phyloP scores from a whole-genome alignment of 169 alveolate species.

The Plasmodium gallinaceum region DNA sequence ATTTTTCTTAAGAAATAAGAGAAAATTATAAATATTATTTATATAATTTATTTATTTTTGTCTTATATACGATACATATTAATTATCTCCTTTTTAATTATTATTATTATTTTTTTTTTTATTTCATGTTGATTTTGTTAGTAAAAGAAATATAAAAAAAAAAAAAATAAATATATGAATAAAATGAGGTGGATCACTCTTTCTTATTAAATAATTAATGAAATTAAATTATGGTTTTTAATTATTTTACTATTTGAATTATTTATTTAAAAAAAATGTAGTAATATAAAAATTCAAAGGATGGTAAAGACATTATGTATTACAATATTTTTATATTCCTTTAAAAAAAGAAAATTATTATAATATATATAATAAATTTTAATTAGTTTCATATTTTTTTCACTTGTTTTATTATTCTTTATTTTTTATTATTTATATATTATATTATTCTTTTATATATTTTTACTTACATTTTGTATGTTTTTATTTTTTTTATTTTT shows the following conservation, averaged over 20 bases:
- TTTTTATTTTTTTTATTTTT: neutral
- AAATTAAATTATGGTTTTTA: slow-evolving; percentile 28
- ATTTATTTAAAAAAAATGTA: slow-evolving; percentile 26
- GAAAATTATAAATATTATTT: slow-evolving; percentile 21
- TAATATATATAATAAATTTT: slow-evolving; percentile 27
- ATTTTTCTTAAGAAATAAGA: slow-evolving; percentile 9
- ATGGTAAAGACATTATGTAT: neutral
- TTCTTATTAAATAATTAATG: slow-evolving; percentile 33
- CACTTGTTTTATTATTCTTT: neutral
- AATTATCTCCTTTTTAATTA: neutral
- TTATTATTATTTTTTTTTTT: slow-evolving; percentile 2
- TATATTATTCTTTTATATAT: neutral
- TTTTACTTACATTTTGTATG: neutral
- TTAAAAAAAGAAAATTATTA: neutral
- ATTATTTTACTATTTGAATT: neutral
- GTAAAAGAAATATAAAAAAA: slow-evolving; percentile 18
- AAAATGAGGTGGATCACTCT: slow-evolving; percentile 16
- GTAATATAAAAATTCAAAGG: slow-evolving; percentile 23
- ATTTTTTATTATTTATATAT: neutral
- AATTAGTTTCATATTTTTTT: slow-evolving; percentile 26
- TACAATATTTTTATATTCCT: neutral
- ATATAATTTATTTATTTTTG: neutral
- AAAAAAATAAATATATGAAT: slow-evolving; percentile 8
- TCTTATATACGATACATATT: slow-evolving; percentile 8
- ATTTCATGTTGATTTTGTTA: slow-evolving; percentile 5